Base-by-base conservation (phyloP, 1,139 yeast species). In the Maudiozyma humilis region DNA sequence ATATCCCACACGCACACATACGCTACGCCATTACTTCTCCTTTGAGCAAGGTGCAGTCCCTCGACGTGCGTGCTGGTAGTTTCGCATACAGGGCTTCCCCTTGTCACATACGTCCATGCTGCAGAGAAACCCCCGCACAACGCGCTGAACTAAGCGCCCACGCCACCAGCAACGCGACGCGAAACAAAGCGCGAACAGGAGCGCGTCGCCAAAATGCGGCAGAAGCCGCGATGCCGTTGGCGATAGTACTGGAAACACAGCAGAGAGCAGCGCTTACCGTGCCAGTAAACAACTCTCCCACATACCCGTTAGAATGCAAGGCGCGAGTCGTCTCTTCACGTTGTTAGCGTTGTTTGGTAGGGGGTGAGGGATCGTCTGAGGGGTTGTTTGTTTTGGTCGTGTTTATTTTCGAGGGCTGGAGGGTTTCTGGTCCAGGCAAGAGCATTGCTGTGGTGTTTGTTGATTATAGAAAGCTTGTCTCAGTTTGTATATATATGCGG, bases 121-220 rank as follows among this genome's bases (percentile, higher is more conserved):
- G 8, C 20, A 4, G 2, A 32, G 36, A 32, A 32, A 32, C n/a
- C 3, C 4, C 19, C 36, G 36, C 12, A 32, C 19, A 31, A 32
- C 36, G 36, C 36, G 36, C 13, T 10, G 36, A 23, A 23, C 6
- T 6, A 6, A 23, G 27, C 27, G 10, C 27, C 33, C 15, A 8
- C 33, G 17, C 33, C 12, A 34, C n/a, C n/a, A n/a, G n/a, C 18
- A 34, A 34, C 37, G 37, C 37, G 37, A 34, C 37, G 37, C 37
- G 37, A 14, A 15, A 34, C n/a, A n/a, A n/a, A n/a, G n/a, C 33
- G 17, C 33, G 6, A 34, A n/a, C n/a, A n/a, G n/a, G 14, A 34
- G 20, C 37, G 37, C 37, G 37, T 18, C 37, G 37, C 37, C 27
- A 14, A 15, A 34, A n/a, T n/a, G 17, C 19, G 15, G 17, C 17